Evolutionary conservation across 805 yeast genomes (phyloP).

Genomic region (Hanseniaspora meyeri): DNA sequence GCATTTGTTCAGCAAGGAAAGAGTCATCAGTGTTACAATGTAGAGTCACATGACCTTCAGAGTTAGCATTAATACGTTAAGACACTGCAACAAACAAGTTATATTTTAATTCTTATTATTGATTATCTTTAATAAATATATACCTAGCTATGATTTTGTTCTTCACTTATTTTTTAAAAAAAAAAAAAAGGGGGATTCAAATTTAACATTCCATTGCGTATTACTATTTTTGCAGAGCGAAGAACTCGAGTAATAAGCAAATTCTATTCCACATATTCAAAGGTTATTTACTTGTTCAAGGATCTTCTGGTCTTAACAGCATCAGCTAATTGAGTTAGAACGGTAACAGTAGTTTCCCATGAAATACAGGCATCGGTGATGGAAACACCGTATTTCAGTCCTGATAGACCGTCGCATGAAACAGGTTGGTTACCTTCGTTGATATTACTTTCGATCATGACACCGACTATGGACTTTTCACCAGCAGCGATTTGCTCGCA

Average conservation of each 20-base stretch:
- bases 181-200: too few relatives aligned
- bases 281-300: neutral
- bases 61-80: too few relatives aligned
- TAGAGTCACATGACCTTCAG: too few relatives aligned
- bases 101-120: too few relatives aligned
- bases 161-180: neutral
- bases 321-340: conserved; percentile 56
- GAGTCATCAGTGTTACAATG: neutral
- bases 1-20: too few relatives aligned
- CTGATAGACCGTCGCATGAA: conserved; percentile 60
- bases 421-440: conserved; percentile 83
- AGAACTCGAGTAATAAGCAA: too few relatives aligned
- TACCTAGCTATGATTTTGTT: neutral
- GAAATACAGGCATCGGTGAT: conserved; percentile 97
- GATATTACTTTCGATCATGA: conserved; percentile 90
- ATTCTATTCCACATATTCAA: too few relatives aligned
- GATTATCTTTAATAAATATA: neutral
- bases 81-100: too few relatives aligned
- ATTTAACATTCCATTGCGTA: too few relatives aligned
- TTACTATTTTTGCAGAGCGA: neutral
- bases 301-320: conserved; percentile 73
- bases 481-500: conserved; percentile 75
- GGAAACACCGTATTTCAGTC: conserved; percentile 79
- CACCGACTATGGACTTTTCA: conserved; percentile 70
- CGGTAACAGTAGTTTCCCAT: conserved; percentile 72